Evolutionary conservation across 768 basidiomycete genomes (phyloP), one percentile per base, ranked within the genome.

Genomic region (Rossbeevera mucosa): DNA sequence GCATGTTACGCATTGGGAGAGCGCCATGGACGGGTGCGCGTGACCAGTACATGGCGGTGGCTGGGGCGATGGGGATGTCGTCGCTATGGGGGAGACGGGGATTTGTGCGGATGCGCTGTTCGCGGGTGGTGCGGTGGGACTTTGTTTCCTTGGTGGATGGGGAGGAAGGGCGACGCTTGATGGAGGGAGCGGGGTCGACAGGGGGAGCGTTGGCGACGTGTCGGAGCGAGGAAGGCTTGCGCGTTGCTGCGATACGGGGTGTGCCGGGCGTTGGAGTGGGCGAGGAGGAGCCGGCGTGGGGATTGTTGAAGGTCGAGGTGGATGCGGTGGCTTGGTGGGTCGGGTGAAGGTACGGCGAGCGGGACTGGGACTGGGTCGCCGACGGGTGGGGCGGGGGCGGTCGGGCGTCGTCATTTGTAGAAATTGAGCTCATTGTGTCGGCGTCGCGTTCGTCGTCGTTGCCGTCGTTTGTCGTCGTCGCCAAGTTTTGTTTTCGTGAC

Each of bases 41-140:
- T 63, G 86, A 87, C 91, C 91, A 93, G 66, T 93, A 85, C 85
- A 91, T 89, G 31, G 78, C 72, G 0, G 89, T 88, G 46, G 86
- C 80, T 1, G 91, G 83, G 0, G 81, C 83, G 29, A 72, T 72
- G 47, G 79, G 74, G 5, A 74, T 80, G 38, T 86, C 77, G 61
- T 79, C 77, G 47, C 76, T 79, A 58, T 86, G 78, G 1, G 85
- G 83, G 11, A 89, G 64, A 20, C 77, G 78, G 2, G 88, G 87
- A 5, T 69, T 79, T 18, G 69, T 67, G 12, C 79, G 74, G n/a
- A 70, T 58, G 33, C 72, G 75, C 25, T 64, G 73, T 52, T 71
- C 59, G 14, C 68, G 61, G 0, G 18, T 7, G 26, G 0, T 8
- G 18, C 61, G 63, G 16, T 16, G 7, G 13, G 7, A 49, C 16